Evolutionary conservation across 1,284 basidiomycete genomes (phyloP), one percentile per base, ranked within the genome.

Genomic region (Takashimella koratensis): DNA sequence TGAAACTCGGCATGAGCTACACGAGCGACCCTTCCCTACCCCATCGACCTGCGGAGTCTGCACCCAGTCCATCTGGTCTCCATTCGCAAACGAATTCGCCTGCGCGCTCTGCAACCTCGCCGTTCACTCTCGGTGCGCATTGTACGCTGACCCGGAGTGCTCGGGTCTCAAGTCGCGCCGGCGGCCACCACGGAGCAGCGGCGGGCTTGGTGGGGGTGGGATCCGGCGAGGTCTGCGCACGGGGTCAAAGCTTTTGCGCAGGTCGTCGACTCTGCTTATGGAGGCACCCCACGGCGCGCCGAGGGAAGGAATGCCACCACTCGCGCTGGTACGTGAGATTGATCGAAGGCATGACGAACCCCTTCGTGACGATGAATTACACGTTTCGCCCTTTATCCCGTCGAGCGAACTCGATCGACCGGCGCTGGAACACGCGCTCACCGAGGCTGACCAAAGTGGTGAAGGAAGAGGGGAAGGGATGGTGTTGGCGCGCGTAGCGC

Each of bases 111-210:
- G 60, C 43, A 43, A 52, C 4, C 49, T 62, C 8, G 58, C 60
- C 5, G 26, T 62, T n/a, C 60, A 62, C 52, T 16, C 27, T 23
- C 48, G 53, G 12, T 62, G 60, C 13, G 53, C 45, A 12, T 49
- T 62, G 24, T 49, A 59, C 51, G 58, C 54, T 13, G 56, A 57
- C 30, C 57, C 56, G 2, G 57, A 62, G 25, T 59, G 57, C 27
- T 56, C 55, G 0, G 58, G 54, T 2, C 22, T 59, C n/a, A 57
- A 54, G 48, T 45, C 47, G 12, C 5, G 10, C n/a, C 27, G 27
- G 16, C 54, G 53, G 4, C 39, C 46, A 26, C 20, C 30, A 36
- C n/a, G n/a, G n/a, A n/a, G n/a, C n/a, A 45, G 23, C 20, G 23
- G 44, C 19, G 8, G 44, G 12, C n/a, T n/a, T n/a, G n/a, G n/a